Evolutionary conservation across 306 rosid genomes (phyloP).

Genomic region (Quercus engelmannii): DNA sequence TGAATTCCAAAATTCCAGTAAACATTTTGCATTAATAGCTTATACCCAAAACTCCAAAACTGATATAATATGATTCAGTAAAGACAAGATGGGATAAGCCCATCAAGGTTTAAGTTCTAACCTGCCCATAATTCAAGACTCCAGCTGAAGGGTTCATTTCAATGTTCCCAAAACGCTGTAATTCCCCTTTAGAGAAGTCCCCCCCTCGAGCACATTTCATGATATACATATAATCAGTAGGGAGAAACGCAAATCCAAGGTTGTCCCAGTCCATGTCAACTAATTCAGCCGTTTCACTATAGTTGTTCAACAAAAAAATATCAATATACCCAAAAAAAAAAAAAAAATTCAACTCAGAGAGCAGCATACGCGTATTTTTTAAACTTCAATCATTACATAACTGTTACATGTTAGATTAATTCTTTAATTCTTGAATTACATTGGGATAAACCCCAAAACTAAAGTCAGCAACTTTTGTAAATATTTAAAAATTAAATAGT

Average conservation of each 20-base stretch:
- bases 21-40: background rate
- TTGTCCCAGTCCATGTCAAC: constrained; percentile 83
- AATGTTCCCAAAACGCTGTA: constrained; percentile 84
- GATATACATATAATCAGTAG: constrained; percentile 87
- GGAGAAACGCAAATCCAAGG: constrained; percentile 73
- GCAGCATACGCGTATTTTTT: background rate
- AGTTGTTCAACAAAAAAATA: constrained; percentile 6
- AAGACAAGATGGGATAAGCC: background rate
- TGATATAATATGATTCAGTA: background rate
- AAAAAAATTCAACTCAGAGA: background rate
- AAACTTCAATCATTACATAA: background rate
- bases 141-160: constrained; percentile 90
- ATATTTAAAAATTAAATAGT: background rate
- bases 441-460: background rate
- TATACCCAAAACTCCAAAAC: background rate
- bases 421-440: background rate
- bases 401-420: background rate
- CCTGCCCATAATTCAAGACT: constrained; percentile 93
- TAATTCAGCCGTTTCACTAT: constrained; percentile 44
- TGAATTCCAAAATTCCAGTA: background rate
- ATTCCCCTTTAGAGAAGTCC: constrained; percentile 68
- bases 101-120: constrained; percentile 22
- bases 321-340: too few species aligned
- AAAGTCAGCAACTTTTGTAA: background rate
- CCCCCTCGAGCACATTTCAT: constrained; percentile 70